These are phyloP conservation scores for Chlorella sp. DNA, from an alignment of 139 green algal genomes.

Conservation along the genomic window DNA sequence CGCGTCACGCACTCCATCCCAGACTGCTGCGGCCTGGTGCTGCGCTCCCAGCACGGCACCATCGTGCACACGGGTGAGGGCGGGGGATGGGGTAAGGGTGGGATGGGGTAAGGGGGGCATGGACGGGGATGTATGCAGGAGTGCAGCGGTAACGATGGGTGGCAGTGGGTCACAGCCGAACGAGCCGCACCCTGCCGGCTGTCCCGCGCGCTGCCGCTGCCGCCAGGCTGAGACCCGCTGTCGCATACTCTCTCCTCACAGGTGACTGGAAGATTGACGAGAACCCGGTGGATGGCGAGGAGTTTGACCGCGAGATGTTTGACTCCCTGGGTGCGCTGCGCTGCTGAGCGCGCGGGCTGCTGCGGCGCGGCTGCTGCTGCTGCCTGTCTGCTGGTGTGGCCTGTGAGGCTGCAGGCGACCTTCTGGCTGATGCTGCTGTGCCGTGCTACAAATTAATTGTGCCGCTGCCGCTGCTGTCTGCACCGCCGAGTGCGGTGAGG, in stretches of 20 bases:
- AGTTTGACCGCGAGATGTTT: constrained; percentile 93
- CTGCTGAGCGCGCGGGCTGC: background rate
- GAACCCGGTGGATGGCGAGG: constrained; percentile 89
- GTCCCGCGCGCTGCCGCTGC: no score
- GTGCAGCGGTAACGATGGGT: no score
- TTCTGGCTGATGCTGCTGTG: background rate
- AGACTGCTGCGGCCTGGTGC: constrained; percentile 95
- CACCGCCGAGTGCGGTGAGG: no score
- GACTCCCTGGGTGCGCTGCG: constrained; percentile 73
- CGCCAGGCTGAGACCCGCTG: no score
- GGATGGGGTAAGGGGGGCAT: constrained; percentile 39
- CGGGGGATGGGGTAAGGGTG: background rate
- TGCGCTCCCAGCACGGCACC: constrained; percentile 89
- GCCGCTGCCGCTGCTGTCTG: background rate
- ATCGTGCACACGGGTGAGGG: constrained; percentile 89
- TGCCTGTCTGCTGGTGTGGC: background rate
- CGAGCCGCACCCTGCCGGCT: background rate
- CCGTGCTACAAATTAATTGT: no score
- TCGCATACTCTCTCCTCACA: no score
- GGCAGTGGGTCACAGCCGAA: no score
- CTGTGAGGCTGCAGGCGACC: background rate
- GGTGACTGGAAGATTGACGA: constrained; percentile 99
- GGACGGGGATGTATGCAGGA: background rate
- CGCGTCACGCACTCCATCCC: constrained; percentile 98
- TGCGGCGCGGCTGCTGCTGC: background rate